These are phyloP conservation scores for Leucoagaricus sp. DNA, from an alignment of 1,284 basidiomycete species.

Conservation along the genomic window DNA sequence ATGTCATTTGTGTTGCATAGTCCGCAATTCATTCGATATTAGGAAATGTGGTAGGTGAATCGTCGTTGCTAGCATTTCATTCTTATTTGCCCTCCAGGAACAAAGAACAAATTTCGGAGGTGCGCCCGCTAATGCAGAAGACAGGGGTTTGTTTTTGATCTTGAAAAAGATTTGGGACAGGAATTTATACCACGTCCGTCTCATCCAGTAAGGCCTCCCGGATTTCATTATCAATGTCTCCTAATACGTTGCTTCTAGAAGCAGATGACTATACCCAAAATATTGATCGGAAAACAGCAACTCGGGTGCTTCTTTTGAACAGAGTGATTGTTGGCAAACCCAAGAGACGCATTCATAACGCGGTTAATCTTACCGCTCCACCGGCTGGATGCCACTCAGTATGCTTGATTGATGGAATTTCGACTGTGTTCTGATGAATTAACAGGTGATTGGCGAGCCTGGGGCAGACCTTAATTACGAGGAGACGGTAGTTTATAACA, in stretches of 20 bases:
- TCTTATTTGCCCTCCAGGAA: conserved; percentile 34
- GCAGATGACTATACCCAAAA: conserved; percentile 59
- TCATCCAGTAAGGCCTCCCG: conserved; percentile 52
- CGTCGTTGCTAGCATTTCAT: background rate
- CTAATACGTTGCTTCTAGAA: conserved; percentile 39
- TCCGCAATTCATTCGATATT: conserved; percentile 57
- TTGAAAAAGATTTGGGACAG: conserved; percentile 65
- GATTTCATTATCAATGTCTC: conserved; percentile 5
- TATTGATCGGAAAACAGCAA: conserved; percentile 35
- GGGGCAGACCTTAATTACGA: conserved; percentile 59
- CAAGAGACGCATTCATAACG: conserved; percentile 47
- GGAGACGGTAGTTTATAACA: conserved; percentile 60
- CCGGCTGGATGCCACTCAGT: conserved; percentile 61
- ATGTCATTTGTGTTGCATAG: conserved; percentile 54
- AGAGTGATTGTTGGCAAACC: conserved; percentile 63
- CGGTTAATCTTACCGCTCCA: conserved; percentile 43
- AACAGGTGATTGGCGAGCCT: conserved; percentile 49
- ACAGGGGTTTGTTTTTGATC: background rate
- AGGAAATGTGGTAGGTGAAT: conserved; percentile 47
- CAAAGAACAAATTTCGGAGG: conserved; percentile 52
- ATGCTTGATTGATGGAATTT: conserved; percentile 20
- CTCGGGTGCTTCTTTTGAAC: conserved; percentile 52
- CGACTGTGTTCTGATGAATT: background rate
- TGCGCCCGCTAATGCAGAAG: conserved; percentile 27
- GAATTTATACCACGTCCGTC: conserved; percentile 61